Conservation (phyloP, 2,329 filamentous ascomycete species). For the Corinectria fuckeliana region DNA sequence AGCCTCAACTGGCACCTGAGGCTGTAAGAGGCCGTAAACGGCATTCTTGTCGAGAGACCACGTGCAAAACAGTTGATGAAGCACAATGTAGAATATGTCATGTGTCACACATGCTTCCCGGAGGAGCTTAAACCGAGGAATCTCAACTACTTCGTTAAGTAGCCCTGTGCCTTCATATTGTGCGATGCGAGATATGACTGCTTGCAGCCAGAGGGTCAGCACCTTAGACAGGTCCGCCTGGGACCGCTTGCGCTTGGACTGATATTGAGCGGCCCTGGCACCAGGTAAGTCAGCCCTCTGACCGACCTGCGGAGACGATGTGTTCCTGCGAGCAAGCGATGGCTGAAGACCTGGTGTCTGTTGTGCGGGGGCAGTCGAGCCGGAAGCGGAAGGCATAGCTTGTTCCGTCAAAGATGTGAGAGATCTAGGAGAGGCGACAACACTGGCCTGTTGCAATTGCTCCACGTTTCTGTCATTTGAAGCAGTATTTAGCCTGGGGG, state of each 20-base stretch:
- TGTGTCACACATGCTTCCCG: constrained; percentile 58
- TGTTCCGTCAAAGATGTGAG: not conserved
- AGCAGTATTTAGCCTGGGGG: not conserved
- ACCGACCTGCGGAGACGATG: not conserved
- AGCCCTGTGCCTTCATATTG: constrained; percentile 13
- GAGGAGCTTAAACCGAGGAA: constrained; percentile 61
- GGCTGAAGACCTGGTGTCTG: not conserved
- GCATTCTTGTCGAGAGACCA: constrained; percentile 53
- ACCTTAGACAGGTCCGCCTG: not conserved
- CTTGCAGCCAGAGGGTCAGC: constrained; percentile 9
- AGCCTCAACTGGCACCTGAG: not conserved
- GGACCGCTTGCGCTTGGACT: constrained; percentile 24
- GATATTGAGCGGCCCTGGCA: constrained; percentile 1
- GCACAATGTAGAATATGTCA: constrained; percentile 68
- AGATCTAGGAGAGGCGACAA: not conserved
- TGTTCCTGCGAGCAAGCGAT: not conserved
- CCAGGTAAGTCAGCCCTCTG: not conserved
- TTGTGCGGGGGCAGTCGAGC: not conserved
- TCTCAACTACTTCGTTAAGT: constrained; percentile 47
- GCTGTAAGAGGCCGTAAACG: constrained; percentile 37
- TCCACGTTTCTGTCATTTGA: not conserved
- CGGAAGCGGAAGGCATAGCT: constrained; percentile 8
- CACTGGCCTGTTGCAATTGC: not conserved
- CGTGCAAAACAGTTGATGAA: constrained; percentile 71
- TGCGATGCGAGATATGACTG: constrained; percentile 31